A percentile compares a stretch with the other conserved stretches of the same genome.
phyloP scores from a whole-genome alignment of 768 basidiomycete genomes.

The Erythrobasidium yunnanense region DNA sequence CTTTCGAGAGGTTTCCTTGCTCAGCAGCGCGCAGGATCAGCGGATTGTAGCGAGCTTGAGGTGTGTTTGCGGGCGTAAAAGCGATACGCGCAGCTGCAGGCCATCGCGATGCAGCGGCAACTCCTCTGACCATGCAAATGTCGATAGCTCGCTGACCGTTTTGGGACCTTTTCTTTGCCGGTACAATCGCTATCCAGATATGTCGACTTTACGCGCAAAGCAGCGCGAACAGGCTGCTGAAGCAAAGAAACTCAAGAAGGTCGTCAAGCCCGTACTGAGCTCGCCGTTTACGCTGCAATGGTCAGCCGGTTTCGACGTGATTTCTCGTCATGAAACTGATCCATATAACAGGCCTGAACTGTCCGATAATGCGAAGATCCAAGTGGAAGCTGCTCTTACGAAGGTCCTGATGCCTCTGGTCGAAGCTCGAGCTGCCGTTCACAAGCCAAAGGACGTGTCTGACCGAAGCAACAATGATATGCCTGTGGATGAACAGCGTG shows the following conservation, averaged over 20 bases:
- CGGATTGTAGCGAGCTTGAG: not conserved
- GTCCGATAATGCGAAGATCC: not conserved
- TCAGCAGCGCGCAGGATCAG: slow-evolving; percentile 3
- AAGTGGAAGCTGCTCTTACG: slow-evolving; percentile 15
- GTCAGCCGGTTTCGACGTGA: not conserved
- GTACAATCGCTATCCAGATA: not conserved
- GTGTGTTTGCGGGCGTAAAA: not conserved
- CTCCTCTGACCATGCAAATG: not conserved
- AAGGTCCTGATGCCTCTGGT: slow-evolving; percentile 18
- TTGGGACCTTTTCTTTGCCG: not conserved
- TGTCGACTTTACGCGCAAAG: slow-evolving; percentile 16
- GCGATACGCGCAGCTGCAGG: not conserved
- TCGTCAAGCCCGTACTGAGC: slow-evolving; percentile 14
- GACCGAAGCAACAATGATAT: not conserved
- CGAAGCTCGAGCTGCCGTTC: slow-evolving; percentile 14
- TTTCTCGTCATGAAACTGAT: not conserved
- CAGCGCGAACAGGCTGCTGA: slow-evolving; percentile 14
- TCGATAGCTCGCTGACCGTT: not conserved
- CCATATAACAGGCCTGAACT: slow-evolving; percentile 9
- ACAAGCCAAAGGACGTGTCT: not conserved
- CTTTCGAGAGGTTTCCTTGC: slow-evolving; percentile 4
- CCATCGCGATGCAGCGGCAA: not conserved
- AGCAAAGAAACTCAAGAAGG: slow-evolving; percentile 29
- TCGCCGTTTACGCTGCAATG: not conserved
- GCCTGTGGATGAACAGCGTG: not conserved